Base-by-base conservation (phyloP, 768 basidiomycete species). In the Termitomyces sp. region DNA sequence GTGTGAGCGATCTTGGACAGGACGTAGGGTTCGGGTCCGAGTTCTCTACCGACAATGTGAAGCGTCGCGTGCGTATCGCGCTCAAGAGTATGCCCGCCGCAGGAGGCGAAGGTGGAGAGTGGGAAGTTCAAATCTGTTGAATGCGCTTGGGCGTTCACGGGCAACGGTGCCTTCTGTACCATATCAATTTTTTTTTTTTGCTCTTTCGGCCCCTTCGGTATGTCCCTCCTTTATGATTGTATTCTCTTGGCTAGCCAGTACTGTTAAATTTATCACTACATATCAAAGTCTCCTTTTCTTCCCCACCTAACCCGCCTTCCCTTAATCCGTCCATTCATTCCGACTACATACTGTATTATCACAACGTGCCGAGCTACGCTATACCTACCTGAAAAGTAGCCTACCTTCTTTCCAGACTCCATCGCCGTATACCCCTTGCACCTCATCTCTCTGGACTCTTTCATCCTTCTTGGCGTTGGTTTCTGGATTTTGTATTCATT, bases 121-220 rank as follows among this genome's bases (percentile, higher is more conserved):
- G 88, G 87, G 87, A 90, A 69, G 86, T 90, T 45, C 82, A 87
- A 67, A 74, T 89, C 51, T 87, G 85, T 69, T 88, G 72, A 75
- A 58, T 43, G 35, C 16, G 4, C 2, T n/a, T 27, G 49, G 34
- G 14, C 1, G 23, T 29, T 25, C n/a, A 29, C 12, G 9, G 29
- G 7, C 29, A 11, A 16, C 31, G 37, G 19, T 53, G 35, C 19
- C 23, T 27, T 35, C 44, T 43, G 32, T 42, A n/a, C 42, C 23
- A 14, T 57, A 12, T 59, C 57, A 40, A 41, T 27, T 57, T 58
- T 53, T 57, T 52, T 29, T 32, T 27, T 23, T n/a, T n/a, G n/a
- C 21, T 40, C 50, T 51, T 44, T 51, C 52, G 34, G 42, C 31
- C 52, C 12, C 42, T 48, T 54, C 45, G 34, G 54, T 56, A 43